Base-by-base conservation (phyloP, 495 filamentous ascomycete genomes). In the Daldinia decipiens region DNA sequence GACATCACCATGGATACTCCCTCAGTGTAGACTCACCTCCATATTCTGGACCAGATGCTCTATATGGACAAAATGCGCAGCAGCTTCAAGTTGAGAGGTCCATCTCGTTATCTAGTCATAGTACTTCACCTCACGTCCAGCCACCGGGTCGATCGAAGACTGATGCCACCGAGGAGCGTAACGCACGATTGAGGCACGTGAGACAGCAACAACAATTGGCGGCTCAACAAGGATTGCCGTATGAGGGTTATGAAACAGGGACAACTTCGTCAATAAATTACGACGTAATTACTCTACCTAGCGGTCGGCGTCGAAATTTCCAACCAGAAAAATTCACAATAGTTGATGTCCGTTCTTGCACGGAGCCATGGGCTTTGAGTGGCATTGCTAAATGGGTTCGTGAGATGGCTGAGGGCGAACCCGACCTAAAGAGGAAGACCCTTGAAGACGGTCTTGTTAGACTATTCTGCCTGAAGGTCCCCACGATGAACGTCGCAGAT, bases 401-500 rank as follows among this genome's bases (percentile, higher is more conserved):
- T 63, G 89, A 92, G 59, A 89, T 98, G 86, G 91, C 92, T 31
- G 94, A 97, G 68, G 94, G 94, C 17, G 88, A 90, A 60, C 83
- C 83, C 15, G 93, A 99, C 80, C 85, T 99, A 24, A 92, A 91
- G 73, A 87, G 92, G 74, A 89, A 91, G 62, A 88, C 91, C 5
- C 86, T 98, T 51, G 89, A 91, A 34, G 94, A 98, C 59, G 94
- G 92, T 2, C 87, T 98, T 45, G 90, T 97, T 24, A 92, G 89
- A 8, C 82, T 99, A 21, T 98, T 99, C 77, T 97, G 94, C 15
- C 89, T 94, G 80, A 97, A 97, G 79, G 94, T 99, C 2, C 94
- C 96, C 1, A 99, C 95, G 0, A 98, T 99, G 95, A 98, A 99
- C 73, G 94, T 93, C 51, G 94, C 95, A 2, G 95, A 98, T 84